Percentiles rank a stretch among this genome's conserved stretches.
Conservation (phyloP, 305 asterid species). For the Nicotiana rustica region DNA sequence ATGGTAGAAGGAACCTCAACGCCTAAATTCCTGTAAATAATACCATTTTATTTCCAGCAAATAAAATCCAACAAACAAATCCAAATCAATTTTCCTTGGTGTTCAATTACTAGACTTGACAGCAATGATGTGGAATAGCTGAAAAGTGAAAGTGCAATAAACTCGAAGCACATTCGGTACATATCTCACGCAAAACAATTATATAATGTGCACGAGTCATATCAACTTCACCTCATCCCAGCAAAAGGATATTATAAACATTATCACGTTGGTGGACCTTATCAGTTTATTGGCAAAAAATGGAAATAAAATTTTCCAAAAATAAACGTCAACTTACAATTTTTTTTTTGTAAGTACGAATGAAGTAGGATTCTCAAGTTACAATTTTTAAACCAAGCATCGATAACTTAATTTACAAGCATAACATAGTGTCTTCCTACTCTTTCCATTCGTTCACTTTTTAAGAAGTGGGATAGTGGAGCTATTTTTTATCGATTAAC, state of each 20-base stretch:
- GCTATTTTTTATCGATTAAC: background rate
- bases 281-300: background rate
- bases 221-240: conserved; percentile 10
- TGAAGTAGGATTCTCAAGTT: background rate
- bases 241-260: conserved; percentile 3
- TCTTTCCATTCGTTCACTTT: conserved; percentile 22
- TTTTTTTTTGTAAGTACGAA: background rate
- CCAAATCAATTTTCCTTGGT: background rate
- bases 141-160: conserved; percentile 15
- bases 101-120: background rate
- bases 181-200: background rate
- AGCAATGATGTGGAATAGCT: background rate
- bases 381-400: background rate
- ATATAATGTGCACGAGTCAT: background rate
- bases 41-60: conserved; percentile 37
- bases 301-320: background rate
- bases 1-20: conserved; percentile 59
- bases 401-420: conserved; percentile 1
- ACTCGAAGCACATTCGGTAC: background rate
- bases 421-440: background rate
- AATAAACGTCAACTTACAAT: background rate
- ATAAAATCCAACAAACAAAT: conserved; percentile 23
- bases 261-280: background rate
- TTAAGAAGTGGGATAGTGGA: background rate
- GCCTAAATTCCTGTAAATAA: conserved; percentile 69